Conservation (phyloP, 495 filamentous ascomycete genomes). For the Lentithecium fluviatile region DNA sequence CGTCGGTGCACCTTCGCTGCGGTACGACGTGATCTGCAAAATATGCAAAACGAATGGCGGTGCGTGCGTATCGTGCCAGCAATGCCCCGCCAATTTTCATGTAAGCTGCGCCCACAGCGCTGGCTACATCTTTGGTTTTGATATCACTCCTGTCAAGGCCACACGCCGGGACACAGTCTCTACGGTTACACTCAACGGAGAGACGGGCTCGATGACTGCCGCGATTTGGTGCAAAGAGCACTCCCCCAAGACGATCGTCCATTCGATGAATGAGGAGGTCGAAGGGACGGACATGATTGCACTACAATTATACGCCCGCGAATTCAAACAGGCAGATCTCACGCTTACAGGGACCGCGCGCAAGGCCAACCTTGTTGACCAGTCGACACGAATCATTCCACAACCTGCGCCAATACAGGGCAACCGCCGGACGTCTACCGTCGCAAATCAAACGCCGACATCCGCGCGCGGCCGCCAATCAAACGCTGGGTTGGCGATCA, state of each 20-base stretch:
- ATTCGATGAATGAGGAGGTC: constrained; percentile 74
- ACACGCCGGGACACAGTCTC: constrained; percentile 74
- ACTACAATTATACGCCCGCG: constrained; percentile 78
- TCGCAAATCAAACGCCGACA: constrained; percentile 34
- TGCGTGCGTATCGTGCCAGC: constrained; percentile 77
- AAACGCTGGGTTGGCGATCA: constrained; percentile 27
- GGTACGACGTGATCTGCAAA: constrained; percentile 76
- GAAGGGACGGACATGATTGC: constrained; percentile 63
- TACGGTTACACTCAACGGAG: constrained; percentile 69
- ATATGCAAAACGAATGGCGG: constrained; percentile 73
- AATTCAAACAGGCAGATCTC: constrained; percentile 92
- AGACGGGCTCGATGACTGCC: constrained; percentile 73
- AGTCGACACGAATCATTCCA: constrained; percentile 40
- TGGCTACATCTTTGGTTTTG: constrained; percentile 81
- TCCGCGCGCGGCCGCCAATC: constrained; percentile 26
- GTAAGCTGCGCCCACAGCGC: constrained; percentile 84
- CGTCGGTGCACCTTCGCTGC: constrained; percentile 70
- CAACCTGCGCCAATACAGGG: constrained; percentile 1
- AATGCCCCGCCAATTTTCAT: constrained; percentile 80
- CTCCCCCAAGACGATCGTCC: constrained; percentile 63
- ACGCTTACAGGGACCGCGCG: constrained; percentile 85
- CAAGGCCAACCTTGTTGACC: constrained; percentile 70
- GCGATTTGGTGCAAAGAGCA: constrained; percentile 91
- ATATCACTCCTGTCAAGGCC: constrained; percentile 84
- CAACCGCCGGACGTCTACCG: constrained; percentile 32